phyloP scores from a whole-genome alignment of 129 eudicot genomes.

The Cynara cardunculus region DNA sequence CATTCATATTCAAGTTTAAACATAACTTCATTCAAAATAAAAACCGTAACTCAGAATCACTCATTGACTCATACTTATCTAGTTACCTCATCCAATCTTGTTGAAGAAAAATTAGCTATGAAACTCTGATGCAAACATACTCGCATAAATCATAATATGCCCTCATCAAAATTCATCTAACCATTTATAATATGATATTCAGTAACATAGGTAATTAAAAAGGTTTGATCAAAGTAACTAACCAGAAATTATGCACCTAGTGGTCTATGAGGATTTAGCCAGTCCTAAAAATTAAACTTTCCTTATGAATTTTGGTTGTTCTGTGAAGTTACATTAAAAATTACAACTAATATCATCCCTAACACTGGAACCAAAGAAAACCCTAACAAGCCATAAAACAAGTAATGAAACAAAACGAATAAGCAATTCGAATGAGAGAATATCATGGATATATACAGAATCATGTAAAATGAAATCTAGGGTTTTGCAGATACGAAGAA shows the following conservation, averaged over 20 bases:
- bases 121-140: background rate
- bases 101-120: background rate
- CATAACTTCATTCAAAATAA: background rate
- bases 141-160: background rate
- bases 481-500: conserved; percentile 7
- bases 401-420: background rate
- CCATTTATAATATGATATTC: background rate
- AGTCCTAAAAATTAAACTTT: background rate
- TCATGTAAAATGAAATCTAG: conserved; percentile 18
- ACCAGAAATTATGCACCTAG: background rate
- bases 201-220: background rate
- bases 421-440: background rate
- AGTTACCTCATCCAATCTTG: background rate
- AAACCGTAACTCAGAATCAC: background rate
- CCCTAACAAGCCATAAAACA: background rate
- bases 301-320: background rate
- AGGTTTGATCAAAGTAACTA: background rate
- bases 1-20: background rate
- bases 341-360: background rate
- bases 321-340: background rate
- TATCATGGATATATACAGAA: background rate
- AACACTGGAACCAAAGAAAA: background rate
- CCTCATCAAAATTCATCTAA: background rate
- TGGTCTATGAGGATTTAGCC: background rate
- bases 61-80: background rate